These are phyloP conservation scores for Drechslerella coelobrocha DNA, from an alignment of 2,329 filamentous ascomycete genomes.

Conservation along the genomic window DNA sequence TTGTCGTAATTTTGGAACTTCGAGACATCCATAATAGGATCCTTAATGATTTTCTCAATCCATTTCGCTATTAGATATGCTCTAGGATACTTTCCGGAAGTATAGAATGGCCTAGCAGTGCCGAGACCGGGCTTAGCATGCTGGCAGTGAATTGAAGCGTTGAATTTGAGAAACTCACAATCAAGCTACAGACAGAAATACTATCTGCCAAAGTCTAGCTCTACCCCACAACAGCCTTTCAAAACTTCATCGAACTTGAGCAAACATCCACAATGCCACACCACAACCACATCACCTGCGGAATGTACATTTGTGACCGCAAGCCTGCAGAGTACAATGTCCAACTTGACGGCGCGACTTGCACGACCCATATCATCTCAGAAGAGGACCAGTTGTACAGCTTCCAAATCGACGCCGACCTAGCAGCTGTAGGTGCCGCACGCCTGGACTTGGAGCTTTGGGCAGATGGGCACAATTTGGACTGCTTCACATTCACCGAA, in stretches of 20 bases:
- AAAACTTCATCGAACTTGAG: background rate
- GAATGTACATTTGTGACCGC: background rate
- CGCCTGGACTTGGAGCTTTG: slow-evolving; percentile 37
- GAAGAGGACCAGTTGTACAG: slow-evolving; percentile 22
- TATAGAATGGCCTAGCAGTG: too few species aligned
- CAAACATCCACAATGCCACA: slow-evolving; percentile 14
- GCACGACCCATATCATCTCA: slow-evolving; percentile 15
- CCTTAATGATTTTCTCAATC: background rate
- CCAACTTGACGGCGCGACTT: background rate
- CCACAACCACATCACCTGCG: slow-evolving; percentile 28
- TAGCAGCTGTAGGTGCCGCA: background rate
- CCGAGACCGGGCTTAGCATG: too few species aligned
- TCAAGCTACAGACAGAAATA: too few species aligned
- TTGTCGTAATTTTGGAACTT: too few species aligned
- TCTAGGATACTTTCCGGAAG: too few species aligned
- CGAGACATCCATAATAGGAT: too few species aligned
- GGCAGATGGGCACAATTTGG: slow-evolving; percentile 33
- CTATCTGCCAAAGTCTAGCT: background rate
- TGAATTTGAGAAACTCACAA: too few species aligned
- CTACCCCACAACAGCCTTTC: background rate
- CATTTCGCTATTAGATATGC: background rate
- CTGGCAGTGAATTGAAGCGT: too few species aligned
- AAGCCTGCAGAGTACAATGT: slow-evolving; percentile 24
- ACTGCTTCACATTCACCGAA: slow-evolving; percentile 29
- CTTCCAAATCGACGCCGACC: slow-evolving; percentile 17